Evolutionary conservation across 2,329 filamentous ascomycete species (phyloP).

Genomic region (Dactylellina parvicollis): DNA sequence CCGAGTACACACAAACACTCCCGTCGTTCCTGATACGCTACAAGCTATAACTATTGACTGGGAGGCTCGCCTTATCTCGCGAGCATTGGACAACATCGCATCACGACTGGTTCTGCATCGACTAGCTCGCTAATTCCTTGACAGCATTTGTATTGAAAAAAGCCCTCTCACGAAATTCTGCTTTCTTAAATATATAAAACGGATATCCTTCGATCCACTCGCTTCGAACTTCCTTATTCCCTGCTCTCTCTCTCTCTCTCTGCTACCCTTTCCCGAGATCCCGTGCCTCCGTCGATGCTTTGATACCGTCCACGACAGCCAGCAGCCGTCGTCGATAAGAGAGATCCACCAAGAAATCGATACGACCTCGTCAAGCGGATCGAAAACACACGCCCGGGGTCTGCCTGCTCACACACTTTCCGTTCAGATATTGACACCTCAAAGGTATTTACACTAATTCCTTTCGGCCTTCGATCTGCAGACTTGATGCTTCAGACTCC

Average conservation of each 20-base stretch:
- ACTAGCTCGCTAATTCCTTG: background rate
- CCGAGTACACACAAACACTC: constrained; percentile 24
- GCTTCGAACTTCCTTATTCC: constrained; percentile 32
- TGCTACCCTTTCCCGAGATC: constrained; percentile 32
- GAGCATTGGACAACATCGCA: constrained; percentile 43
- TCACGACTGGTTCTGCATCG: constrained; percentile 1
- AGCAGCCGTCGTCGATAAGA: constrained; percentile 50
- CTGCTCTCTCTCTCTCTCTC: constrained; percentile 16
- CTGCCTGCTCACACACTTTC: constrained; percentile 9
- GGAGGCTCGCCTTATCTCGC: constrained; percentile 30
- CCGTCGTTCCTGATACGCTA: constrained; percentile 10
- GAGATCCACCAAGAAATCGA: constrained; percentile 18
- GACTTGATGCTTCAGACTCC: constrained; percentile 8
- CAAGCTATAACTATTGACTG: constrained; percentile 12
- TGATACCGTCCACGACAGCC: constrained; percentile 33
- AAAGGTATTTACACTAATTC: constrained; percentile 45
- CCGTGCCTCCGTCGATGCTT: constrained; percentile 29
- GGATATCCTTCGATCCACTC: constrained; percentile 28
- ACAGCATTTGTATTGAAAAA: background rate
- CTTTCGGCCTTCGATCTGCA: constrained; percentile 20
- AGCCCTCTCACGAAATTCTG: background rate
- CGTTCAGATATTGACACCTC: constrained; percentile 35
- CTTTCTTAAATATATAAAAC: constrained; percentile 5
- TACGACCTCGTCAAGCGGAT: constrained; percentile 24
- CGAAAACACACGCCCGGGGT: constrained; percentile 24